Conservation (phyloP, 768 basidiomycete genomes). For the Tylopilus plumbeoviolaceoides region DNA sequence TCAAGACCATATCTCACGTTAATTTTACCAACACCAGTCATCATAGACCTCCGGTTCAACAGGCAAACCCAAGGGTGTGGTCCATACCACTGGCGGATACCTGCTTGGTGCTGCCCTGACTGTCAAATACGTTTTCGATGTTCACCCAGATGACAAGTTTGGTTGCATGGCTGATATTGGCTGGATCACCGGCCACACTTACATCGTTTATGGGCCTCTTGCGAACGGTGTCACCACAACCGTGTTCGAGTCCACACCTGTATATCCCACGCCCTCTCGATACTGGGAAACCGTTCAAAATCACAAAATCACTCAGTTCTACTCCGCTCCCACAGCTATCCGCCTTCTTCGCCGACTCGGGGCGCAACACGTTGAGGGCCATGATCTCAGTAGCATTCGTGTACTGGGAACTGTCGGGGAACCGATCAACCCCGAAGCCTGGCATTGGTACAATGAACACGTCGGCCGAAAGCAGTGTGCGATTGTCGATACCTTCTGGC, state of each 20-base stretch:
- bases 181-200: constrained; percentile 98
- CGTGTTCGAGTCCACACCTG: constrained; percentile 95
- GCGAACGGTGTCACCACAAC: constrained; percentile 78
- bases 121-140: constrained; percentile 96
- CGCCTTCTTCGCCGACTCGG: constrained; percentile 85
- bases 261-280: constrained; percentile 92
- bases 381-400: constrained; percentile 80
- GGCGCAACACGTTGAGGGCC: constrained; percentile 74
- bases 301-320: constrained; percentile 94
- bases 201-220: constrained; percentile 95
- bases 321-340: constrained; percentile 93
- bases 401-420: constrained; percentile 94
- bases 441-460: constrained; percentile 98
- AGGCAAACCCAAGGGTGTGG: constrained; percentile 96
- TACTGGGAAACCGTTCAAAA: constrained; percentile 97
- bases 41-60: constrained; percentile 87
- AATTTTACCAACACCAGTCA: constrained; percentile 4
- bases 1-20: neutral
- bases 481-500: constrained; percentile 94
- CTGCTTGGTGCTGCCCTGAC: constrained; percentile 88
- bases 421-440: constrained; percentile 98
- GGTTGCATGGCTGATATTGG: constrained; percentile 99
- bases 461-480: constrained; percentile 87
- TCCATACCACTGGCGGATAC: constrained; percentile 87
- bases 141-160: constrained; percentile 93